phyloP scores from a whole-genome alignment of 1,139 yeast species.

The Magnusiomyces tetraspermus region DNA sequence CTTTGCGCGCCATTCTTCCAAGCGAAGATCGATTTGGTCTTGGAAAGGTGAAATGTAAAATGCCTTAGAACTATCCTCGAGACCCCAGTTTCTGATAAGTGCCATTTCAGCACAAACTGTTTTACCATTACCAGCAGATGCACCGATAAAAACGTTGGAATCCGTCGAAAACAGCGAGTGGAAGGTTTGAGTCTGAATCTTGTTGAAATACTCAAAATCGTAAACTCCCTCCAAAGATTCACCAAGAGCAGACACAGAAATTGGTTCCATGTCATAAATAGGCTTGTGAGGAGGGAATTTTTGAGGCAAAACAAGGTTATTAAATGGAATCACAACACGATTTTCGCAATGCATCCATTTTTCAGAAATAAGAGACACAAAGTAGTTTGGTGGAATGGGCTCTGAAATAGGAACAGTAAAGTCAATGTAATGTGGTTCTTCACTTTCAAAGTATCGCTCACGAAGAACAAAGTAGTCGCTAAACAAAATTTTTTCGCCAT shows the following conservation, averaged over 20 bases:
- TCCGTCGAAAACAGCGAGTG: constrained; percentile 49
- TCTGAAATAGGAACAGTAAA: constrained; percentile 53
- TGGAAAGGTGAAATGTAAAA: constrained; percentile 59
- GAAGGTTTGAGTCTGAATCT: constrained; percentile 63
- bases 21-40: constrained; percentile 41
- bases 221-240: constrained; percentile 34
- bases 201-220: constrained; percentile 49
- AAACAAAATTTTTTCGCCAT: constrained; percentile 65
- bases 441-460: constrained; percentile 41
- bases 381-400: constrained; percentile 67
- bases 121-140: constrained; percentile 71
- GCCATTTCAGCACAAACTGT: constrained; percentile 66
- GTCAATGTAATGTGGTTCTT: constrained; percentile 44
- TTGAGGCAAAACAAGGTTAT: constrained; percentile 52
- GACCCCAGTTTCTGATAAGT: constrained; percentile 53
- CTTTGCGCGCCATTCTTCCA: constrained; percentile 44
- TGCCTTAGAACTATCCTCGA: constrained; percentile 26
- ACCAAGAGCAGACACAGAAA: constrained; percentile 42
- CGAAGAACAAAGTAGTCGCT: constrained; percentile 47
- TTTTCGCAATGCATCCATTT: constrained; percentile 75
- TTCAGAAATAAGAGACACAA: constrained; percentile 65
- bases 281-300: constrained; percentile 58
- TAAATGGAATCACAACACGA: constrained; percentile 52
- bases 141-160: constrained; percentile 56
- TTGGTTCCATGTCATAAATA: constrained; percentile 42